Conservation (phyloP, 345 rosid species). For the Ceriops zippeliana region DNA sequence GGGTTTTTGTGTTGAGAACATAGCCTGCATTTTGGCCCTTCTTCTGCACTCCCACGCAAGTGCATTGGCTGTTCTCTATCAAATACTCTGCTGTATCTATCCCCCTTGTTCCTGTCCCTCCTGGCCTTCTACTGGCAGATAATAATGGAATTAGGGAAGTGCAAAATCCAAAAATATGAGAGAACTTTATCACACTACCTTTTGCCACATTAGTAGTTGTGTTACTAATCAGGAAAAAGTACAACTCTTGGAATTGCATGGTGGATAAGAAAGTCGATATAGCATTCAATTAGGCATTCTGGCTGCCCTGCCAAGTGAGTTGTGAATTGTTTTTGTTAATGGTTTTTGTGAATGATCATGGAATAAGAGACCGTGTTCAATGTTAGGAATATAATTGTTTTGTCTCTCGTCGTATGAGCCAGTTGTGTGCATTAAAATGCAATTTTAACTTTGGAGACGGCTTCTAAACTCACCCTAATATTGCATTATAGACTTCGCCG, state of each 20-base stretch:
- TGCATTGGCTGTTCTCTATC: constrained; percentile 76
- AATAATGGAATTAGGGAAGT: background rate
- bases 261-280: too few relatives aligned
- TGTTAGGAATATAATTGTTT: too few relatives aligned
- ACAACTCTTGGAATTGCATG: too few relatives aligned
- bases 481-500: constrained; percentile 54
- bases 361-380: too few relatives aligned
- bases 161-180: background rate
- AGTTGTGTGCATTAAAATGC: background rate
- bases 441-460: background rate
- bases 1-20: constrained; percentile 81
- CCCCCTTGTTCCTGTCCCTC: constrained; percentile 52
- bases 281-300: too few relatives aligned
- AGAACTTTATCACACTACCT: too few relatives aligned
- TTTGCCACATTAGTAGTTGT: too few relatives aligned
- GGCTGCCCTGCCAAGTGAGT: too few relatives aligned
- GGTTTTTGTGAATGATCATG: too few relatives aligned
- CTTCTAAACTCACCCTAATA: constrained; percentile 51
- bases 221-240: too few relatives aligned
- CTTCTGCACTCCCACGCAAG: constrained; percentile 77
- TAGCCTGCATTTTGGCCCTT: constrained; percentile 84
- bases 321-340: too few relatives aligned
- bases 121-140: constrained; percentile 36
- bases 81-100: constrained; percentile 73
- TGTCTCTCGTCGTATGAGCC: background rate